Conservation (phyloP, 2,329 filamentous ascomycete genomes). For the Alternaria hordeiaustralica region DNA sequence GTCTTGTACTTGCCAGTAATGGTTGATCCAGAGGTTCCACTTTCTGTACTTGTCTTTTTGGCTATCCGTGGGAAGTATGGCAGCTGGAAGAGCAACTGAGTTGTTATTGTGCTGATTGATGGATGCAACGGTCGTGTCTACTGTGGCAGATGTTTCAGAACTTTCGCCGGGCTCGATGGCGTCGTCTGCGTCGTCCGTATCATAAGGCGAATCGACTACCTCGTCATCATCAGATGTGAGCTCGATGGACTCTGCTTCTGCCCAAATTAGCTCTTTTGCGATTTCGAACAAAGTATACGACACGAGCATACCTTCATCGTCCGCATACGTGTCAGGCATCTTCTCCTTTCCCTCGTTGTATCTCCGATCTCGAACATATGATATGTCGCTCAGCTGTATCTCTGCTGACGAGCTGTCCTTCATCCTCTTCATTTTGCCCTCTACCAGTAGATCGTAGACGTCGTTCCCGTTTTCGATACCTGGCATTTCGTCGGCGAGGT, state of each 20-base stretch:
- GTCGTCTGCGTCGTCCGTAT: not conserved
- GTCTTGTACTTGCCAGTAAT: no score
- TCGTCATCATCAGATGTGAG: not conserved
- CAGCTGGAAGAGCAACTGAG: not conserved
- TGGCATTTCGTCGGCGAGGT: not conserved
- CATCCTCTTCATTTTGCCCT: not conserved
- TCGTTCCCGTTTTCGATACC: not conserved
- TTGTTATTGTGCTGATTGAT: no score
- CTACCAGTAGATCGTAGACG: not conserved
- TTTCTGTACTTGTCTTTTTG: no score
- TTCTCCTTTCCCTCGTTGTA: not conserved
- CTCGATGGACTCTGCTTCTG: not conserved
- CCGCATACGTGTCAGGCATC: not conserved
- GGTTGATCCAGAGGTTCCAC: no score
- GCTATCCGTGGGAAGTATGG: not conserved
- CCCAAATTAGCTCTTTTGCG: not conserved
- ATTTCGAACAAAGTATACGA: not conserved
- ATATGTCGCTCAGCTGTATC: not conserved
- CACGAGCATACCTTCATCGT: not conserved
- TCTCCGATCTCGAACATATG: not conserved
- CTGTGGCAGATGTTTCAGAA: not conserved
- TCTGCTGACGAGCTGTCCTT: not conserved
- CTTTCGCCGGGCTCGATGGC: not conserved
- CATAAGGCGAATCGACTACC: not conserved
- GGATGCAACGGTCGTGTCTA: no score